Percentiles rank a stretch among this genome's conserved stretches.
These are phyloP conservation scores for Picea glauca DNA, from an alignment of 75 land plant genomes.

Conservation along the genomic window DNA sequence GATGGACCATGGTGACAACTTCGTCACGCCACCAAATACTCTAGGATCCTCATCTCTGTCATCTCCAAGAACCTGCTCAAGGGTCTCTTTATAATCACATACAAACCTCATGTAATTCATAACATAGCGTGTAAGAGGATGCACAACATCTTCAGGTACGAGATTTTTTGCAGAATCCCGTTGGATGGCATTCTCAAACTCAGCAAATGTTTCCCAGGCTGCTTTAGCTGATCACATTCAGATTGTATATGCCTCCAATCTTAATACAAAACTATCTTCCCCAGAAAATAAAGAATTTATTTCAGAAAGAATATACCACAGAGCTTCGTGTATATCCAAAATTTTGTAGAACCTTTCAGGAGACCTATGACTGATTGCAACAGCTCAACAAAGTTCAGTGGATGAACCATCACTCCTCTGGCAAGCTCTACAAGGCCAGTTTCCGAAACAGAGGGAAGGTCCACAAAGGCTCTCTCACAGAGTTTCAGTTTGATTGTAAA, in stretches of 20 bases:
- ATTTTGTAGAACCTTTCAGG: conserved; percentile 71
- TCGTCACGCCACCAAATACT: background rate
- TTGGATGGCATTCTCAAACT: conserved; percentile 61
- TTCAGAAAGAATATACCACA: conserved; percentile 60
- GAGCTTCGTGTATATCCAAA: conserved; percentile 69
- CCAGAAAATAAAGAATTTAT: conserved; percentile 46
- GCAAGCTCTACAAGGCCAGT: conserved; percentile 59
- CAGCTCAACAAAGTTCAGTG: conserved; percentile 69
- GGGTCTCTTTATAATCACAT: conserved; percentile 44
- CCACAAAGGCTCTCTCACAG: conserved; percentile 58
- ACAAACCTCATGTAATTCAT: conserved; percentile 79
- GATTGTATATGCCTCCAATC: conserved; percentile 33
- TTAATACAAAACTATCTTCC: conserved; percentile 25
- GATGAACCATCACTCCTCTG: conserved; percentile 40
- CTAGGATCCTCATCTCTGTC: background rate
- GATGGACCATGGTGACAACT: too few relatives aligned
- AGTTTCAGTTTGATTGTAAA: conserved; percentile 76
- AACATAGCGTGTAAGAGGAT: conserved; percentile 81
- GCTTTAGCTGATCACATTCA: conserved; percentile 40
- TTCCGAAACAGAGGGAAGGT: conserved; percentile 30
- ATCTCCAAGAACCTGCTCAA: conserved; percentile 26
- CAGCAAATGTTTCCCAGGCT: conserved; percentile 61
- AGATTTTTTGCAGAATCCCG: conserved; percentile 40
- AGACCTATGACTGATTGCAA: conserved; percentile 48
- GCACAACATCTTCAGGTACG: conserved; percentile 55